Evolutionary conservation across 1,284 basidiomycete genomes (phyloP), one percentile per base, ranked within the genome.

Genomic region (Bjerkandera adusta): DNA sequence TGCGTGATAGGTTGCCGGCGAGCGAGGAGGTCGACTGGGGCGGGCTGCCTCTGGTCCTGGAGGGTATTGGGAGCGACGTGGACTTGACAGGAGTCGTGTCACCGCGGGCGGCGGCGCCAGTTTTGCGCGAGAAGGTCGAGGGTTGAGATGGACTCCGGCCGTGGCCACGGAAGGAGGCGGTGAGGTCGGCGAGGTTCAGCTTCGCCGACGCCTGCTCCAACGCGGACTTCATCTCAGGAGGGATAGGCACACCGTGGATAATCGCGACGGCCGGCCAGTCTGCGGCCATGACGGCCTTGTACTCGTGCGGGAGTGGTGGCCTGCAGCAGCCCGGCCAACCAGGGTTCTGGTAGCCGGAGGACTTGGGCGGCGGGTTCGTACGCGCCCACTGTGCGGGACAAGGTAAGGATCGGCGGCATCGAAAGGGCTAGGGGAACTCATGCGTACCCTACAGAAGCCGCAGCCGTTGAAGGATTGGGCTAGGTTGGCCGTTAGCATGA

Each of bases 261-360:
- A 76, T 70, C 66, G 78, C 83, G 61, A 91, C 85, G 27, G 85
- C 77, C 53, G 71, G 77, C 88, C 88, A 91, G 64, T 90, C 88
- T n/a, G 83, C 83, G 43, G 79, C 73, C 21, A 76, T 77, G 49
- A 90, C 80, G 51, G 75, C 61, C 51, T 73, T 72, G 54, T 75
- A 70, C 60, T 91, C 88, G 45, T 60, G 67, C 7, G 68, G 54
- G 18, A 66, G 68, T 1, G 88, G 88, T 1, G 87, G 70, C 16
- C 87, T 79, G 71, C 87, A 90, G 70, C 87, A 90, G 25, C 88
- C 87, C 43, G 88, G 87, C 87, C 87, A 91, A 29, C 87, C 87
- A 33, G 75, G 76, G 59, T 90, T 90, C 58, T 74, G 69, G 59
- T 75, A 76, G 12, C 79, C 77, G 34, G 76, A 66, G 38, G 68